A percentile compares a stretch with the other conserved stretches of the same genome.
These are phyloP conservation scores for Echites panduratus DNA, from an alignment of 257 asterid species.

Conservation along the genomic window DNA sequence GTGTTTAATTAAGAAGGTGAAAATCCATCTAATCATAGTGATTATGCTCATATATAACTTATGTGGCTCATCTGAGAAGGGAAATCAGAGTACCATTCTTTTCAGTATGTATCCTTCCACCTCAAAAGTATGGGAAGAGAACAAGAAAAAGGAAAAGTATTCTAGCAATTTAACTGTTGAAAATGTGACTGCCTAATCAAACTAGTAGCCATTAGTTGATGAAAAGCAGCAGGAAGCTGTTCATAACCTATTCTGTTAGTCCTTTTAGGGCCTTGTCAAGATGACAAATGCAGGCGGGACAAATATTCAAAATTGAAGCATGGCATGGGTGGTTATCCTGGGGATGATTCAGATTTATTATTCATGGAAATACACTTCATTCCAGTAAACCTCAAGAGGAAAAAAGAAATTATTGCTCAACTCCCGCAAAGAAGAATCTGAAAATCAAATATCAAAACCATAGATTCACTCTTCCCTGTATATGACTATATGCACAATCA, in stretches of 20 bases:
- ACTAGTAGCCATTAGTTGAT: not conserved
- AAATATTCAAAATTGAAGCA: not conserved
- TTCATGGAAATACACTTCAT: not conserved
- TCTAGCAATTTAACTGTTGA: not conserved
- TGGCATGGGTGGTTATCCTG: not conserved
- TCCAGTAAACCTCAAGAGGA: not conserved
- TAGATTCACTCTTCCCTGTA: not conserved
- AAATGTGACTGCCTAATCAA: not conserved
- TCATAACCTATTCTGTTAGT: not conserved
- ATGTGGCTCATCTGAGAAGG: not conserved
- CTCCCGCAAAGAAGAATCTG: not conserved
- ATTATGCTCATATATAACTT: too few species aligned
- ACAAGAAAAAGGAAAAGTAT: too few species aligned
- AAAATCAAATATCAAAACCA: not conserved
- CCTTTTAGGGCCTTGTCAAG: not conserved
- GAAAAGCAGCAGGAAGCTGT: not conserved
- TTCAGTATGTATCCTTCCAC: not conserved
- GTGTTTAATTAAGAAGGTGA: not conserved
- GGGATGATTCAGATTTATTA: not conserved
- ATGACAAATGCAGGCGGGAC: not conserved
- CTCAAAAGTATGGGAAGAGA: too few species aligned
- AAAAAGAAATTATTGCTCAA: not conserved
- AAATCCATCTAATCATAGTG: not conserved
- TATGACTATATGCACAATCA: not conserved
- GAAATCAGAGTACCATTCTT: not conserved